phyloP scores from a whole-genome alignment of 768 basidiomycete species.

The Lyophyllum atratum region DNA sequence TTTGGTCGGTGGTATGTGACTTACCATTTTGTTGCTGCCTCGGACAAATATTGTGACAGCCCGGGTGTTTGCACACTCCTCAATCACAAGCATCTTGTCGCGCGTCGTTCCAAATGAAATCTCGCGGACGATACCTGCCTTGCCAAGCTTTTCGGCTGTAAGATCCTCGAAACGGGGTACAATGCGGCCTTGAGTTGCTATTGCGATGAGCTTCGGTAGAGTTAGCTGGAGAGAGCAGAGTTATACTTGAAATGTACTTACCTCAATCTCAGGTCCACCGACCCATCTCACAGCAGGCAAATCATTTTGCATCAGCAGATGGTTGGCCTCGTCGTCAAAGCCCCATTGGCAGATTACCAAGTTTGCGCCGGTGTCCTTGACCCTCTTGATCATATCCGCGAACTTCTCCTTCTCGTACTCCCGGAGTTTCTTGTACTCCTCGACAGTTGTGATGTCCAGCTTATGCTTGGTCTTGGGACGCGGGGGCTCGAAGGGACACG shows the following conservation, averaged over 20 bases:
- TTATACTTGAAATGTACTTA: constrained; percentile 26
- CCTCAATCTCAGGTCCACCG: constrained; percentile 99
- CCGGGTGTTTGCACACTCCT: constrained; percentile 95
- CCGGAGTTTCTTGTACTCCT: constrained; percentile 93
- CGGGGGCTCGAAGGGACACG: constrained; percentile 98
- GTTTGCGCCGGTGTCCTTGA: constrained; percentile 97
- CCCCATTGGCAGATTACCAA: constrained; percentile 99
- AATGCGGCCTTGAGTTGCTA: constrained; percentile 97
- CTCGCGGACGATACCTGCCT: constrained; percentile 92
- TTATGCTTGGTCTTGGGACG: constrained; percentile 99
- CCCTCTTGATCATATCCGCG: constrained; percentile 92
- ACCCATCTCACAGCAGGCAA: constrained; percentile 98
- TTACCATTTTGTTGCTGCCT: constrained; percentile 98
- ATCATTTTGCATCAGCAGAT: constrained; percentile 96
- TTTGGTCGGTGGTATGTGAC: neutral
- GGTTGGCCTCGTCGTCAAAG: constrained; percentile 99
- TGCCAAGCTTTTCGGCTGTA: constrained; percentile 85
- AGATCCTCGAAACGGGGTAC: constrained; percentile 98
- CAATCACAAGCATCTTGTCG: constrained; percentile 99
- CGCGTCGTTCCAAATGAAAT: constrained; percentile 95
- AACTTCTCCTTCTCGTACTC: constrained; percentile 98
- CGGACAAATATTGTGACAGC: constrained; percentile 98
- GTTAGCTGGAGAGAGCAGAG: neutral
- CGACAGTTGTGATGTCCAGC: constrained; percentile 93
- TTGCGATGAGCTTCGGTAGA: constrained; percentile 81